Base-by-base conservation (phyloP, 805 yeast species). In the Pichia thaimueangensis region DNA sequence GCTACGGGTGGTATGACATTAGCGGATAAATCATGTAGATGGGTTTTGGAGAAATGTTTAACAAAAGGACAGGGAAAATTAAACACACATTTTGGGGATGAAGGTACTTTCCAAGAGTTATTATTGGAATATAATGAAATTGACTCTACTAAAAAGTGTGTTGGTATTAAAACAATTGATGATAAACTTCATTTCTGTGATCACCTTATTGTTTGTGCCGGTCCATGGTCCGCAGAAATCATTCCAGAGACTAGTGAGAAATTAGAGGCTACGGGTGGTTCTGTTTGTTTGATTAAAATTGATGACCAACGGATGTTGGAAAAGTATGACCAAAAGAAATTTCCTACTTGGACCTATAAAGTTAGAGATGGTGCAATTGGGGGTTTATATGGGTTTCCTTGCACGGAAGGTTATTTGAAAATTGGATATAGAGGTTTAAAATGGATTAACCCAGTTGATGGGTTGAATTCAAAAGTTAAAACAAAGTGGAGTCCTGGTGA, bases 21-120 rank as follows among this genome's bases (percentile, higher is more conserved):
- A 19, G 64, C 68, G 3, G 62, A 58, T 36, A 62, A 59, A 45
- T 52, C 57, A 19, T 60, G 63, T 35, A 47, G 55, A 29, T 63
- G 62, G 58, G 62, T 60, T 6, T 33, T 57, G 12, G 49, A 55
- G 27, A 39, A 55, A 20, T 51, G 58, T 44, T 32, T 48, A 22
- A 37, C 42, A 32, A 35, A 22, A 13, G 57, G 57, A n/a, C 16
- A 39, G 3, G 52, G 47, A 12, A 41, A 53, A 15, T 48, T 62
- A n/a, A 41, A 39, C 13, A 35, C 47, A 13, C 55, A 52, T 44
- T 47, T 53, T 33, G 64, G 63, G 3, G 29, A 47, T 6, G 8
- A 29, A 10, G 54, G 56, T 11, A 43, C 35, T 23, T 42, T 53
- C 9, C 47, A 48, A 7, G 35, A 39, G 9, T 15, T 49, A 21